These are phyloP conservation scores for Fusarium sarcochroum DNA, from an alignment of 2,329 filamentous ascomycete genomes.

Conservation along the genomic window DNA sequence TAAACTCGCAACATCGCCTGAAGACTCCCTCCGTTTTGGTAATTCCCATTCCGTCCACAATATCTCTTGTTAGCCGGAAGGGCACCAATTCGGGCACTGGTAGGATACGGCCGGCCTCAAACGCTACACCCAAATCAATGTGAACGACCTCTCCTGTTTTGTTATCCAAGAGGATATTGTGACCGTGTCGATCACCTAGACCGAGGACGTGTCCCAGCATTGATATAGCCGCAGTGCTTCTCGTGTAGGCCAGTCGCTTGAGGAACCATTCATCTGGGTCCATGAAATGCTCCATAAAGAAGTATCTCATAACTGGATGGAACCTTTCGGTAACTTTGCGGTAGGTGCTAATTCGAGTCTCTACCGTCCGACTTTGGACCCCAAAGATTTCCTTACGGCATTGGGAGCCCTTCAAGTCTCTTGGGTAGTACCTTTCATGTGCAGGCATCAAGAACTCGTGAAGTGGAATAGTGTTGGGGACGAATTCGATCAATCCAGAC, in stretches of 20 bases:
- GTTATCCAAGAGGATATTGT: slow-evolving; percentile 95
- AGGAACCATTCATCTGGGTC: slow-evolving; percentile 98
- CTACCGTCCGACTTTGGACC: slow-evolving; percentile 77
- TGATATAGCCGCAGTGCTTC: slow-evolving; percentile 93
- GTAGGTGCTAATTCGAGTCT: slow-evolving; percentile 81
- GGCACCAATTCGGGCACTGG: slow-evolving; percentile 96
- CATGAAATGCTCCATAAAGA: slow-evolving; percentile 94
- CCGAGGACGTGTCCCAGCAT: slow-evolving; percentile 95
- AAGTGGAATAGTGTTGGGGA: slow-evolving; percentile 90
- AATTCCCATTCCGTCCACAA: slow-evolving; percentile 97
- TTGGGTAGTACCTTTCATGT: slow-evolving; percentile 87
- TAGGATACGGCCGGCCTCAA: slow-evolving; percentile 95
- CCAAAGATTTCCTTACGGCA: slow-evolving; percentile 86
- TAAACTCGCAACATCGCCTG: slow-evolving; percentile 98
- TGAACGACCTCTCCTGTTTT: slow-evolving; percentile 94
- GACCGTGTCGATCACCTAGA: slow-evolving; percentile 92
- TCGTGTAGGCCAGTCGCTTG: slow-evolving; percentile 89
- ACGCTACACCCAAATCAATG: slow-evolving; percentile 96
- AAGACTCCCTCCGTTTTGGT: slow-evolving; percentile 97
- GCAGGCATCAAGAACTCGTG: slow-evolving; percentile 94
- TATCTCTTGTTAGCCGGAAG: slow-evolving; percentile 92
- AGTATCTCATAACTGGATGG: slow-evolving; percentile 94
- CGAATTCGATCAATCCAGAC: slow-evolving; percentile 96
- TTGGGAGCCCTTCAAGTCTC: slow-evolving; percentile 80
- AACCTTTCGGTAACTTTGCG: slow-evolving; percentile 85